Percentiles rank a stretch among this genome's conserved stretches.
Conservation (phyloP, 495 filamentous ascomycete species). For the Pyrenula massariospora region DNA sequence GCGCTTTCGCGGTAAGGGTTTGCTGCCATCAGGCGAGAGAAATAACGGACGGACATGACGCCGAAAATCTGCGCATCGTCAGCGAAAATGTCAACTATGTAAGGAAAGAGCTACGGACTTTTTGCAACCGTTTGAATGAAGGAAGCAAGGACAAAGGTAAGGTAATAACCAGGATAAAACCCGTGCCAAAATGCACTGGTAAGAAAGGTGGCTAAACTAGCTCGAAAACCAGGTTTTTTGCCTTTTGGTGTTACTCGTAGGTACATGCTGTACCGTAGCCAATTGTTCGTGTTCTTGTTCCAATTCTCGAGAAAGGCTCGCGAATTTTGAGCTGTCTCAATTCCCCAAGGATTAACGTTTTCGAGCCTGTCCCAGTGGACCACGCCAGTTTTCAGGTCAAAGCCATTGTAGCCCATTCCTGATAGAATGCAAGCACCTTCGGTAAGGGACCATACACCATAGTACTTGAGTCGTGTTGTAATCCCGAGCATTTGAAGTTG, state of each 20-base stretch:
- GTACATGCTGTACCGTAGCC: slow-evolving; percentile 93
- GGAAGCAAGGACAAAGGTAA: slow-evolving; percentile 77
- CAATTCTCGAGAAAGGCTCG: slow-evolving; percentile 79
- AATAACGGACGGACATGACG: slow-evolving; percentile 90
- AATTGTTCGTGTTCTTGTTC: slow-evolving; percentile 98
- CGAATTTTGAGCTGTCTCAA: slow-evolving; percentile 85
- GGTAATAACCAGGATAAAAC: slow-evolving; percentile 93
- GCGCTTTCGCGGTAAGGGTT: slow-evolving; percentile 56
- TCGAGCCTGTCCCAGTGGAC: slow-evolving; percentile 81
- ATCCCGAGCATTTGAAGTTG: slow-evolving; percentile 74
- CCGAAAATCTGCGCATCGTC: slow-evolving; percentile 54
- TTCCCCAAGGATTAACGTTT: slow-evolving; percentile 71
- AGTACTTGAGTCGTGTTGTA: slow-evolving; percentile 78
- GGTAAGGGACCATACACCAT: slow-evolving; percentile 86
- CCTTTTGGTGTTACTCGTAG: slow-evolving; percentile 89
- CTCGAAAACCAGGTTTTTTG: slow-evolving; percentile 92
- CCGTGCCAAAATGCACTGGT: slow-evolving; percentile 97
- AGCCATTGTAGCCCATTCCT: slow-evolving; percentile 87
- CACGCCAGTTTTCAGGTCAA: slow-evolving; percentile 70
- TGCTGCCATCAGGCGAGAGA: slow-evolving; percentile 57
- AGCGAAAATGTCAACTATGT: slow-evolving; percentile 2
- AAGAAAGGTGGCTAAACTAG: slow-evolving; percentile 84
- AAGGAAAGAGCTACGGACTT: slow-evolving; percentile 42
- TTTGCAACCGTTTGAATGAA: slow-evolving; percentile 91
- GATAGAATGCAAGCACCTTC: slow-evolving; percentile 93